Evolutionary conservation across 352 stramenopile species (phyloP).

Genomic region (Phytophthora tentaculata): DNA sequence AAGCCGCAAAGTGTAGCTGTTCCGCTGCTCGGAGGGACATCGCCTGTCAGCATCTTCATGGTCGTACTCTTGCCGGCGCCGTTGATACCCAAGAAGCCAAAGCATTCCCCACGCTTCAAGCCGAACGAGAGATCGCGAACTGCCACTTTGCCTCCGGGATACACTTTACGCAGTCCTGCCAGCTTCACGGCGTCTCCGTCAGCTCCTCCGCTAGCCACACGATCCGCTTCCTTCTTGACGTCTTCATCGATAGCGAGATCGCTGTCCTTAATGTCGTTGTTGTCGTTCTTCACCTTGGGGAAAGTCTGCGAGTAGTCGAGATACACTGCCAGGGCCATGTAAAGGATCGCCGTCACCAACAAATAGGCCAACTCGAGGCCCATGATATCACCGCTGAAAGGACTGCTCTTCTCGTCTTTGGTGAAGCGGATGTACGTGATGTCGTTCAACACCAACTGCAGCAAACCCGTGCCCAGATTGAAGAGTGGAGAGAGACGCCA

Average conservation of each 20-base stretch:
- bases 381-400: constrained; percentile 59
- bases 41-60: constrained; percentile 94
- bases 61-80: constrained; percentile 95
- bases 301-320: constrained; percentile 42
- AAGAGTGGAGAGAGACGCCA: constrained; percentile 70
- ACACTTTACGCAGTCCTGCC: constrained; percentile 46
- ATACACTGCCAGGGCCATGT: constrained; percentile 38
- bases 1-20: constrained; percentile 52
- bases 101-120: constrained; percentile 88
- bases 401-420: constrained; percentile 44
- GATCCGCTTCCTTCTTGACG: constrained; percentile 28
- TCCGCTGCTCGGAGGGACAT: constrained; percentile 62
- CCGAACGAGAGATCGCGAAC: constrained; percentile 80
- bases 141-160: constrained; percentile 68
- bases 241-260: constrained; percentile 41
- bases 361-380: constrained; percentile 46
- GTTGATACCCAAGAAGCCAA: constrained; percentile 95
- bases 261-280: constrained; percentile 17
- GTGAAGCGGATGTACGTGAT: constrained; percentile 28
- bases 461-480: constrained; percentile 46
- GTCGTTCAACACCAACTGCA: constrained; percentile 29
- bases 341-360: constrained; percentile 25
- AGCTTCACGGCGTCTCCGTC: constrained; percentile 45
- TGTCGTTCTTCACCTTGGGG: constrained; percentile 33
- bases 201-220: constrained; percentile 32